These are phyloP conservation scores for Beverwykella pulmonaria DNA, from an alignment of 495 filamentous ascomycete species.

Conservation along the genomic window DNA sequence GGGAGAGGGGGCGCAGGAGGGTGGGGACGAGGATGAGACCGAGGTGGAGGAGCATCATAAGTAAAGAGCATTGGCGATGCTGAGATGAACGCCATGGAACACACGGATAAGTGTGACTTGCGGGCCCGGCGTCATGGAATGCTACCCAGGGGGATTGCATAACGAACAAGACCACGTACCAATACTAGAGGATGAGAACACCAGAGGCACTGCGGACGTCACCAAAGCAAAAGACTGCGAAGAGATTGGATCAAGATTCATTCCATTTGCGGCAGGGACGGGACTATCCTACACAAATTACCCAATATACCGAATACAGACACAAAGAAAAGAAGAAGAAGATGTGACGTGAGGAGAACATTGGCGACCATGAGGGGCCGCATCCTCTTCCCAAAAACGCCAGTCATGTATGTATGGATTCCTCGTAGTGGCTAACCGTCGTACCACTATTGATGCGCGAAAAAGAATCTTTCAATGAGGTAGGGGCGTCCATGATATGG, in stretches of 20 bases:
- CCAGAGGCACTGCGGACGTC: no score
- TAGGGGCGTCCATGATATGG: conserved; percentile 30
- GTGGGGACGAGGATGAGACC: conserved; percentile 8
- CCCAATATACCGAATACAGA: conserved; percentile 34
- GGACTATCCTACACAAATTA: not conserved
- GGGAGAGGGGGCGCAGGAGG: conserved; percentile 29
- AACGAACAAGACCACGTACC: no score
- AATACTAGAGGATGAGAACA: no score
- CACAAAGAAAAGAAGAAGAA: conserved; percentile 20
- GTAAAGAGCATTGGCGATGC: not conserved
- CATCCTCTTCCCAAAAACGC: conserved; percentile 12
- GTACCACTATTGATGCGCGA: conserved; percentile 6
- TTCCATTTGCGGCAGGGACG: conserved; percentile 10
- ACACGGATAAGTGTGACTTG: no score
- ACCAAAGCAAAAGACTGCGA: not conserved
- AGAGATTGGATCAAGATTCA: conserved; percentile 14
- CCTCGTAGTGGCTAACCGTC: not conserved
- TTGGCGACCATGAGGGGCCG: not conserved
- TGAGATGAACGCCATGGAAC: no score
- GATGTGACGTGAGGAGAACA: conserved; percentile 5
- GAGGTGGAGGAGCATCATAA: conserved; percentile 4
- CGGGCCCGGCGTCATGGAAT: no score
- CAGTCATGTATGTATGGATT: conserved; percentile 15
- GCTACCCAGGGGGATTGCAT: no score
- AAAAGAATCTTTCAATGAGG: conserved; percentile 21